Conservation (phyloP, 2,329 filamentous ascomycete species). For the Cytospora chrysosperma region DNA sequence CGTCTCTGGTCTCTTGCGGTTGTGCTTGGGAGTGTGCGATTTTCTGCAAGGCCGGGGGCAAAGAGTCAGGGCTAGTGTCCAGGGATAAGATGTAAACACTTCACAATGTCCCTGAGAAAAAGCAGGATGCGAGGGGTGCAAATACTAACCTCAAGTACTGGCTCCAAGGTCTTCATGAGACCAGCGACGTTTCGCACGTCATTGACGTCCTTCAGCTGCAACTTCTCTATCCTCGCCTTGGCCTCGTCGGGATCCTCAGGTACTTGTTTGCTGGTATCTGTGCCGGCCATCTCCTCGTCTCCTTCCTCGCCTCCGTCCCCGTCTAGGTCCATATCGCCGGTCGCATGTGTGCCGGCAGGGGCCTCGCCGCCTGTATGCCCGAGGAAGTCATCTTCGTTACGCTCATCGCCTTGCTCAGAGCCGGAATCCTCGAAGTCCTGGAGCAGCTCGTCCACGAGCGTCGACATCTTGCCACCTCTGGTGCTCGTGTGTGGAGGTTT, state of each 20-base stretch:
- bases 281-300: conserved; percentile 52
- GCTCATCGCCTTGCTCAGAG: conserved; percentile 68
- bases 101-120: conserved; percentile 34
- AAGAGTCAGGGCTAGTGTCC: conserved; percentile 68
- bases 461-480: conserved; percentile 67
- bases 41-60: conserved; percentile 63
- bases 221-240: conserved; percentile 79
- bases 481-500: background rate
- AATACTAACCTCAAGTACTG: conserved; percentile 76
- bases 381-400: conserved; percentile 48
- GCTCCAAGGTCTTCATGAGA: conserved; percentile 78
- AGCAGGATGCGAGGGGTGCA: conserved; percentile 27
- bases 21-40: conserved; percentile 74
- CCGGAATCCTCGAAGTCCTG: conserved; percentile 88
- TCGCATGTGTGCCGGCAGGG: conserved; percentile 36
- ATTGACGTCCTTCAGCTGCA: conserved; percentile 70
- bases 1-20: conserved; percentile 59
- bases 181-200: conserved; percentile 78
- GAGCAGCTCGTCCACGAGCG: conserved; percentile 86
- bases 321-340: conserved; percentile 57
- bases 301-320: conserved; percentile 63
- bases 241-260: conserved; percentile 66
- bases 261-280: conserved; percentile 47
- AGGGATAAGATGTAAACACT: conserved; percentile 63
- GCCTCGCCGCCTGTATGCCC: conserved; percentile 44